Evolutionary conservation across 805 yeast species (phyloP), one percentile per base, ranked within the genome.

Genomic region (Myxozyma neglecta): DNA sequence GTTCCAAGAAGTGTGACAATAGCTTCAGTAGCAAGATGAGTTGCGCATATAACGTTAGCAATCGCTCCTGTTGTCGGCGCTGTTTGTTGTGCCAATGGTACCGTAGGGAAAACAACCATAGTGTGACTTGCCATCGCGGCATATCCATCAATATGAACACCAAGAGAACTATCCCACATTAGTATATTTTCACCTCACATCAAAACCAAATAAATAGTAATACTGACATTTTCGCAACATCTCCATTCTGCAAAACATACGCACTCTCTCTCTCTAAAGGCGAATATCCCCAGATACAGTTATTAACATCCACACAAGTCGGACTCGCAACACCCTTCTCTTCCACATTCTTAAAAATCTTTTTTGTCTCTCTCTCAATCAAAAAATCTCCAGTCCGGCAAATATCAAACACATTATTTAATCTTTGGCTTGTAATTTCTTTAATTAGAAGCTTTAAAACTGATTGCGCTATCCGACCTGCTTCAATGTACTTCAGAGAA

Each of bases 311-410:
- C 64, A 94, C 84, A 56, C 89, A 83, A 16, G 91, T 91, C n/a
- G 99, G 99, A 64, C 83, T 83, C 9, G 97, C 89, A 72, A 94
- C 89, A 62, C 98, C 97, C 76, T 88, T 90, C 79, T 94, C 99
- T 40, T 68, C 65, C 42, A 74, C 75, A 37, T 77, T 78, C 68
- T 77, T 86, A 75, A 83, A 92, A 37, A 81, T 86, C 58, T 77
- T 80, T 59, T 79, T 79, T 56, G 88, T 77, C 59, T 91, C 81
- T 47, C 83, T 77, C 53, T 79, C 76, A 71, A 93, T 76, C 75
- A 85, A 88, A 39, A 88, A 83, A 74, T 94, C 98, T 50, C 96
- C 89, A 51, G 87, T 77, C 40, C 89, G 74, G 79, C 97, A 92
- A 64, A 94, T 79, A 24, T 64, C 67, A 43, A 49, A 64, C 34